Percentiles rank a stretch among this genome's conserved stretches.
Conservation (phyloP, 257 asterid species). For the Mitragyna speciosa region DNA sequence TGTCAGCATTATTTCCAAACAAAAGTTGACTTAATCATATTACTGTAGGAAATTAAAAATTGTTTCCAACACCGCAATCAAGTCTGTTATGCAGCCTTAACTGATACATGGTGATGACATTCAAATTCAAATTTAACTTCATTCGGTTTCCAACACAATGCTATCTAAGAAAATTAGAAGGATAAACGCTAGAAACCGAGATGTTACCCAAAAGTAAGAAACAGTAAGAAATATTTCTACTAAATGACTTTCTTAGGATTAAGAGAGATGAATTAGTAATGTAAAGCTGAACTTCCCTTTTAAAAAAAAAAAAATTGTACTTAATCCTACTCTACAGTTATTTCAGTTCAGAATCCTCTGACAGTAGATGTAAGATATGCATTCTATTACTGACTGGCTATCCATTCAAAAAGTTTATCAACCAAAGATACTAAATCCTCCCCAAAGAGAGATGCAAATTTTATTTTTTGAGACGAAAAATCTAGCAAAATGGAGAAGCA, state of each 20-base stretch:
- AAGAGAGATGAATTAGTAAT: not conserved
- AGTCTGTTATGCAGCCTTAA: not conserved
- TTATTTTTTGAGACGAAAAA: not conserved
- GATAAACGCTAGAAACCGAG: not conserved
- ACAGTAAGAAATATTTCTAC: not conserved
- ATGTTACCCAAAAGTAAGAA: not conserved
- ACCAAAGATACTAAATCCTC: not conserved
- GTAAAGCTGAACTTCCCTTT: not conserved
- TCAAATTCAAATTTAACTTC: not conserved
- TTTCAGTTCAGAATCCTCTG: not conserved
- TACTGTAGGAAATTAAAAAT: not conserved
- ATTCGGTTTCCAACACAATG: not conserved
- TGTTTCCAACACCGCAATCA: not conserved
- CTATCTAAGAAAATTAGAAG: not conserved
- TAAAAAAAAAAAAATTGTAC: too few species aligned
- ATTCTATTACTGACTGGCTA: not conserved
- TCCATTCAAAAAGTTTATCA: not conserved
- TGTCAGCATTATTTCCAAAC: too few species aligned
- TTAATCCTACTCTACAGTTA: not conserved
- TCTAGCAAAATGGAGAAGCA: not conserved
- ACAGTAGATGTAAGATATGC: not conserved
- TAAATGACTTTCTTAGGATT: not conserved
- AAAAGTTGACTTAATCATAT: not conserved
- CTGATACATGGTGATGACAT: not conserved
- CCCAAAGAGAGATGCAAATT: not conserved